Percentiles rank a stretch among this genome's conserved stretches.
Conservation (phyloP, 495 filamentous ascomycete genomes). For the Aspergillus nidulans region DNA sequence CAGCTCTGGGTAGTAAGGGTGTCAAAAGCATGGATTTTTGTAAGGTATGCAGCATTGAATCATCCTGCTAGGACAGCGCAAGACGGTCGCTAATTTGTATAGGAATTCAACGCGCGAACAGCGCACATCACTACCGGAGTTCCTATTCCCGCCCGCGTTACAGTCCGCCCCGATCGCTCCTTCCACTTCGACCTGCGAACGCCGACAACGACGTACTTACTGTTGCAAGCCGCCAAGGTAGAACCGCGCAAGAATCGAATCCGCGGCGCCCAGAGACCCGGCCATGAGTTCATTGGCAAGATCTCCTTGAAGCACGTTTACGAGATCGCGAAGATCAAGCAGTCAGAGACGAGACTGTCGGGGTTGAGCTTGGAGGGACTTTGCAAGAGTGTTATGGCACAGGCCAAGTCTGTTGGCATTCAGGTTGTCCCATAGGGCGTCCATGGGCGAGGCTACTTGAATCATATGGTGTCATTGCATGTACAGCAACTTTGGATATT, state of each 20-base stretch:
- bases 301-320: constrained; percentile 94
- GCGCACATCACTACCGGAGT: constrained; percentile 77
- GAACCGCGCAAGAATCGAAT: constrained; percentile 70
- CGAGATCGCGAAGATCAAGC: constrained; percentile 97
- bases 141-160: constrained; percentile 85
- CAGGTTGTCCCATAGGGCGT: constrained; percentile 61
- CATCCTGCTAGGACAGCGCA: background rate
- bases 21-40: constrained; percentile 99
- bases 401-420: constrained; percentile 86
- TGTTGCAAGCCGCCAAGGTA: constrained; percentile 79
- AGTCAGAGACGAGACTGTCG: constrained; percentile 72
- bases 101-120: constrained; percentile 99
- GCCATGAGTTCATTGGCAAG: constrained; percentile 72
- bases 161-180: constrained; percentile 85
- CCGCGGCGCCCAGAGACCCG: constrained; percentile 72
- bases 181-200: constrained; percentile 94
- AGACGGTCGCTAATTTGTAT: background rate
- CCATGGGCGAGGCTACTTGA: background rate
- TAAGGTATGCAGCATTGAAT: constrained; percentile 59
- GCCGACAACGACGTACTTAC: constrained; percentile 81
- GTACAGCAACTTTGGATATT: constrained; percentile 13
- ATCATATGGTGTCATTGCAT: constrained; percentile 8
- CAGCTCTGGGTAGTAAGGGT: constrained; percentile 93
- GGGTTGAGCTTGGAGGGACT: constrained; percentile 77
- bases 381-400: constrained; percentile 77